Base-by-base conservation (phyloP, 2,329 filamentous ascomycete genomes). In the Monilinia fructicola region DNA sequence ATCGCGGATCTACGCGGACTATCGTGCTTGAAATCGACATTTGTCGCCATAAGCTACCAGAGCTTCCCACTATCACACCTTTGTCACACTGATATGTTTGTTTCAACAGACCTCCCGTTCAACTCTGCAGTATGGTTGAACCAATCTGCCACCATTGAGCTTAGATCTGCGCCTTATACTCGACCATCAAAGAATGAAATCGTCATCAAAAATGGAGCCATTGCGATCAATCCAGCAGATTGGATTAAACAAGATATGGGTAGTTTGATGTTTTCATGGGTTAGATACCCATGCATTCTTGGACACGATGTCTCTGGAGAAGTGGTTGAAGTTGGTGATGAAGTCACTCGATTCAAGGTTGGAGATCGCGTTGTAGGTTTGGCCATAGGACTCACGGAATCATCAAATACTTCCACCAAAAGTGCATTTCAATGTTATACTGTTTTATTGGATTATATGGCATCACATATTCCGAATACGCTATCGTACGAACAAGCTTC, bases 231-330 rank as follows among this genome's bases (percentile, higher is more conserved):
- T 67, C 78, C 78, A 1, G 74, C 81, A 23, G 80, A 82, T 67
- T 61, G 65, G 65, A 59, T 52, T 75, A 35, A 46, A 12, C 65
- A 40, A 52, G 56, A 54, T 23, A 54, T 53, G 4, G 68, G 67
- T n/a, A n/a, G 54, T 14, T 42, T 66, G 6, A 58, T 67, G 38
- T 69, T 68, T 40, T 31, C 66, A 3, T 68, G 61, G 63, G 38
- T 68, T 1, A 65, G 68, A 21, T 77, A 76, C 54, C 78, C 78
- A 11, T 68, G 67, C 18, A 71, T 86, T 18, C 78, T 83, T 3
- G 80, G 78, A 23, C 84, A 82, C 11, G 85, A 87, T 69, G 82
- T 83, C 44, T 81, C 85, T 4, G 85, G 85, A 52, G 81, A 81
- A 66, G 79, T 87, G 54, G 70, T 85, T 48, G 80, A 81, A 42